Percentiles rank a stretch among this genome's conserved stretches.
These are phyloP conservation scores for Salinomyces thailandicus DNA, from an alignment of 2,329 filamentous ascomycete species.

Conservation along the genomic window DNA sequence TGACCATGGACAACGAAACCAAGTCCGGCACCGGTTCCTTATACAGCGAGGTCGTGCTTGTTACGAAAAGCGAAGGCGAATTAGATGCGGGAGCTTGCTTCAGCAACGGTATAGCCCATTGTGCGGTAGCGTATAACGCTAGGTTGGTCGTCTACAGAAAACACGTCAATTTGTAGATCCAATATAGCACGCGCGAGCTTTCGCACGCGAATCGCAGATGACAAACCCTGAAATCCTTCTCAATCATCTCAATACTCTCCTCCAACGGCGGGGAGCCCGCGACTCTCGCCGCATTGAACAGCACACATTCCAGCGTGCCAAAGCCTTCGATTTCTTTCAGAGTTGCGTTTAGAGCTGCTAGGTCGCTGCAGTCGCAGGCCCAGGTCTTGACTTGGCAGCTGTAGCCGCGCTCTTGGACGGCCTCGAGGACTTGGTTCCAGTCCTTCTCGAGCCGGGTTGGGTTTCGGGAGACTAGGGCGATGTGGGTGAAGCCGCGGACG, in stretches of 20 bases:
- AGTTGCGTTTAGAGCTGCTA: slow-evolving; percentile 27
- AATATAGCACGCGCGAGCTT: neutral
- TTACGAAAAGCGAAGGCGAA: slow-evolving; percentile 41
- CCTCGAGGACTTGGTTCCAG: slow-evolving; percentile 20
- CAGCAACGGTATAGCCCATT: slow-evolving; percentile 38
- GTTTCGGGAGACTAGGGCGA: slow-evolving; percentile 41
- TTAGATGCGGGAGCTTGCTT: slow-evolving; percentile 24
- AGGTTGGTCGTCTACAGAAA: slow-evolving; percentile 39
- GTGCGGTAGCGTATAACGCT: slow-evolving; percentile 38
- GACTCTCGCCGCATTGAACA: slow-evolving; percentile 45
- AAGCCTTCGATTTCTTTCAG: slow-evolving; percentile 35
- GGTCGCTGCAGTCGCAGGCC: slow-evolving; percentile 36
- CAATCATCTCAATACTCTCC: slow-evolving; percentile 35
- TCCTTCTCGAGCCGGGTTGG: slow-evolving; percentile 29
- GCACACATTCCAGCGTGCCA: slow-evolving; percentile 37
- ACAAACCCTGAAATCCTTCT: slow-evolving; percentile 38
- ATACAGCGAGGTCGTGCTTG: slow-evolving; percentile 37
- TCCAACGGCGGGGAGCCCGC: slow-evolving; percentile 33
- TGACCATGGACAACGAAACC: slow-evolving; percentile 41
- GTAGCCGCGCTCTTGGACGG: slow-evolving; percentile 23
- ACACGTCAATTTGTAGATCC: too few species aligned
- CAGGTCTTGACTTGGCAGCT: slow-evolving; percentile 35
- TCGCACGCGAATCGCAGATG: neutral
- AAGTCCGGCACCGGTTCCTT: slow-evolving; percentile 37
- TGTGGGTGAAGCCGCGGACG: slow-evolving; percentile 35